A percentile compares a stretch with the other conserved stretches of the same genome.
Conservation (phyloP, 192 early-diverging fungal species). For the Coemansia sp. region DNA sequence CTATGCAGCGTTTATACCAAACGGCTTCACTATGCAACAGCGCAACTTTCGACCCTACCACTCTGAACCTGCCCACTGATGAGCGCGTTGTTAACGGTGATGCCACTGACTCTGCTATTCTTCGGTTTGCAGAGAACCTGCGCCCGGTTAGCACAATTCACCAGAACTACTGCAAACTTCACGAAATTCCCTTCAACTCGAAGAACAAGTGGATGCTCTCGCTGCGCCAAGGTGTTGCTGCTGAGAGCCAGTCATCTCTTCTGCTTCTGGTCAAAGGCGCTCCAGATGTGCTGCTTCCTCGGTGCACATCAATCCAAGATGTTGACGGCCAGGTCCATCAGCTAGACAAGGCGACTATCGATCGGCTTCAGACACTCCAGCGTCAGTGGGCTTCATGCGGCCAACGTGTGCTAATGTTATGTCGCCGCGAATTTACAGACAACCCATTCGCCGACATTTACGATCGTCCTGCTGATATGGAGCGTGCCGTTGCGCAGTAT, state of each 20-base stretch:
- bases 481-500: constrained; percentile 22
- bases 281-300: constrained; percentile 66
- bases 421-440: constrained; percentile 31
- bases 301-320: constrained; percentile 45
- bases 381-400: constrained; percentile 55
- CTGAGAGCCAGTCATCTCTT: constrained; percentile 32
- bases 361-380: constrained; percentile 47
- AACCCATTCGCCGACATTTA: constrained; percentile 47
- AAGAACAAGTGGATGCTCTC: constrained; percentile 71
- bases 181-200: constrained; percentile 70
- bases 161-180: constrained; percentile 20
- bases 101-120: constrained; percentile 80
- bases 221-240: constrained; percentile 20
- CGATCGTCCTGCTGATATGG: constrained; percentile 29
- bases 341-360: constrained; percentile 30
- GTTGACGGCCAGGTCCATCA: constrained; percentile 40
- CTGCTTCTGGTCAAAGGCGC: constrained; percentile 70
- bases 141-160: constrained; percentile 1
- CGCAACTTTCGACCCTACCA: constrained; percentile 60
- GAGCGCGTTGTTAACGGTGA: constrained; percentile 73
- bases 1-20: constrained; percentile 37
- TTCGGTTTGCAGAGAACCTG: constrained; percentile 60
- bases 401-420: constrained; percentile 57
- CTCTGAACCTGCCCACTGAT: constrained; percentile 47
- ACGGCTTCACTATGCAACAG: constrained; percentile 63